Evolutionary conservation across 768 basidiomycete species (phyloP).

Genomic region (Rhodotorula diobovata): DNA sequence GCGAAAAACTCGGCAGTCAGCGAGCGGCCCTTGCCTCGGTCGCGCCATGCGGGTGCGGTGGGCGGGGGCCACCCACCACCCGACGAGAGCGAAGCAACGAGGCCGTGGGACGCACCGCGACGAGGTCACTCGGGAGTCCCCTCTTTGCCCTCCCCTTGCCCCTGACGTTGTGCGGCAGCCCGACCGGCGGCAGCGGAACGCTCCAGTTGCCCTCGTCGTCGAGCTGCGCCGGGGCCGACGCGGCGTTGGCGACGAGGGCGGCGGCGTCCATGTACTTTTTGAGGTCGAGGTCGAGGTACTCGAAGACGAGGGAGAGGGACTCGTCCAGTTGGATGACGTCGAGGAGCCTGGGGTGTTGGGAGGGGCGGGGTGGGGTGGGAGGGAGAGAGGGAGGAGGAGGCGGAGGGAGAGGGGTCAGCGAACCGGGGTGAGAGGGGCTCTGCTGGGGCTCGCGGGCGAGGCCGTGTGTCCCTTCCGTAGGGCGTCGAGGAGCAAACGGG

Average conservation of each 20-base stretch:
- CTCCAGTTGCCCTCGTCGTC: constrained; percentile 14
- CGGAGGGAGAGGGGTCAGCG: not conserved
- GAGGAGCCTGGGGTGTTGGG: constrained; percentile 60
- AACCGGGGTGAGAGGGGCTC: not conserved
- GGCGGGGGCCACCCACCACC: too few species aligned
- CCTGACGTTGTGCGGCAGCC: constrained; percentile 13
- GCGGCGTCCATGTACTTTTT: constrained; percentile 94
- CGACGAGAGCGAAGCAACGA: not conserved
- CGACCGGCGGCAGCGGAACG: not conserved
- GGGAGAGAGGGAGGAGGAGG: not conserved
- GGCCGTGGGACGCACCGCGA: constrained; percentile 65
- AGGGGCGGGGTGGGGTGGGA: not conserved
- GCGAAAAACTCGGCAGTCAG: too few species aligned
- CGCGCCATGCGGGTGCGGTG: too few species aligned
- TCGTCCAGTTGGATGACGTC: constrained; percentile 97
- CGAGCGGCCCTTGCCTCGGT: too few species aligned
- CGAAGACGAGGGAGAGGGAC: constrained; percentile 95
- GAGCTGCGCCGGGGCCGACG: not conserved
- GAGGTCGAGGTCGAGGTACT: constrained; percentile 93
- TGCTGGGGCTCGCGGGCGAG: too few species aligned
- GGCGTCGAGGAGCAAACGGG: too few species aligned
- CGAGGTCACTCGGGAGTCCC: constrained; percentile 62
- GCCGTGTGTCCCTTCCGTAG: too few species aligned
- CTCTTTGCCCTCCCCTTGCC: constrained; percentile 29
- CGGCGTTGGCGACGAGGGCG: constrained; percentile 53